Evolutionary conservation across 352 stramenopile genomes (phyloP), one percentile per base, ranked within the genome.

Genomic region (Globisporangium alternatum): DNA sequence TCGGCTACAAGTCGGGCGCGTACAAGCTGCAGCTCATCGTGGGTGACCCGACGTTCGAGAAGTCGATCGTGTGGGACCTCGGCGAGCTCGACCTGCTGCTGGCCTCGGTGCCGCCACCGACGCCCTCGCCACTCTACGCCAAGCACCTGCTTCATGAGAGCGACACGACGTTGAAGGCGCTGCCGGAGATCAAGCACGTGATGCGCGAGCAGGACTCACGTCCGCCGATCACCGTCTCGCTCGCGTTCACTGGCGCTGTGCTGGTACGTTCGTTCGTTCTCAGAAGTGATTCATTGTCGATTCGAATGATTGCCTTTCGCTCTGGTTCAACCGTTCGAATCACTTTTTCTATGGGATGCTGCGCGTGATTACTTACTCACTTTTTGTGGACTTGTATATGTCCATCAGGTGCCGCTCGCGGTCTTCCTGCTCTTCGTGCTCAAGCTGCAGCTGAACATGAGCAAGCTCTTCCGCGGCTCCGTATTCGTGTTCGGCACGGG

Each of bases 151-250:
- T 95, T 28, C 69, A 97, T 63, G 86, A 96, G 56, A 96, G 86
- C 25, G 89, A 97, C 68, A 92, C 87, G 60, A 93, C 89, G 56
- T 77, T 97, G 5, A 80, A 81, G 66, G 83, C 87, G 28, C 75
- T 97, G 56, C 88, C 87, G 0, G 88, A 96, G 68, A 97, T 96
- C 64, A 69, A 81, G 66, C 89, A 97, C 77, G 74, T 94, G 39
- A 96, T 96, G 88, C 85, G 88, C 48, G 55, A 77, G 35, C 74
- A 93, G 51, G 86, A 95, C 65, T 59, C 75, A 55, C 81, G 88
- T 28, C 86, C 88, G 31, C 81, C 80, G 31, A 56, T 91, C 33
- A 44, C 58, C 8, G 80, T 95, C 51, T 95, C 86, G 25, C 68
- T 91, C 55, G 77, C 78, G 25, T 95, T 93, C 69, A 76, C 80